phyloP scores from a whole-genome alignment of 495 filamentous ascomycete genomes.

The Patellaria atrata region DNA sequence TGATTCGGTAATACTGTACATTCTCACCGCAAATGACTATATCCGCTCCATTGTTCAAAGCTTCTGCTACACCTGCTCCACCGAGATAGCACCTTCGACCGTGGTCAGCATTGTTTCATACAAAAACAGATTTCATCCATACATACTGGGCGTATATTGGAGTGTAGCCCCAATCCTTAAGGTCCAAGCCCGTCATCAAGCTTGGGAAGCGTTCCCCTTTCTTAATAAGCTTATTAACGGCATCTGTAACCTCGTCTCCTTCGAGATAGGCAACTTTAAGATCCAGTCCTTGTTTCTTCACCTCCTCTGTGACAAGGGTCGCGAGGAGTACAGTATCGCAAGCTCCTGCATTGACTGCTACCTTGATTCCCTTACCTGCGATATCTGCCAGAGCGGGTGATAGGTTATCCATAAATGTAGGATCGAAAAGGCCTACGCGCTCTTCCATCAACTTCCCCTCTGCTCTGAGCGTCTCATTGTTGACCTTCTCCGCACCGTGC shows the following conservation, averaged over 20 bases:
- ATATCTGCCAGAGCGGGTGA: constrained; percentile 13
- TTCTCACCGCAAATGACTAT: constrained; percentile 42
- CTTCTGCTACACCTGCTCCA: constrained; percentile 35
- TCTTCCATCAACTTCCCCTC: constrained; percentile 22
- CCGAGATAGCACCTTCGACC: constrained; percentile 33
- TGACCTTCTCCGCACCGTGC: constrained; percentile 16
- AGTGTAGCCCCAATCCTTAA: constrained; percentile 11
- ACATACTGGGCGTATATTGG: constrained; percentile 11
- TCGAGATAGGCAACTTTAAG: constrained; percentile 14
- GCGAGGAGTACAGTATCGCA: constrained; percentile 20
- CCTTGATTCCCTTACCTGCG: constrained; percentile 22
- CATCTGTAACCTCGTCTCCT: constrained; percentile 11
- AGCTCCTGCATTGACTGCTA: constrained; percentile 25
- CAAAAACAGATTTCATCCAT: too few species aligned
- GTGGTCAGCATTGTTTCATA: too few species aligned
- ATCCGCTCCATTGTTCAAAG: constrained; percentile 37
- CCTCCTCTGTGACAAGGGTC: constrained; percentile 8
- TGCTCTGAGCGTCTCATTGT: constrained; percentile 6
- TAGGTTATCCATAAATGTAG: constrained; percentile 15
- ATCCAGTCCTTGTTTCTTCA: constrained; percentile 8
- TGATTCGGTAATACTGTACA: constrained; percentile 21
- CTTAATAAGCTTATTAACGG: constrained; percentile 11
- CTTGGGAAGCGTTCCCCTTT: constrained; percentile 17
- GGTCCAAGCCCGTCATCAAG: constrained; percentile 5
- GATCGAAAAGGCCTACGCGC: constrained; percentile 15